Evolutionary conservation across 768 basidiomycete genomes (phyloP).

Genomic region (Crassisporium funariophilum): DNA sequence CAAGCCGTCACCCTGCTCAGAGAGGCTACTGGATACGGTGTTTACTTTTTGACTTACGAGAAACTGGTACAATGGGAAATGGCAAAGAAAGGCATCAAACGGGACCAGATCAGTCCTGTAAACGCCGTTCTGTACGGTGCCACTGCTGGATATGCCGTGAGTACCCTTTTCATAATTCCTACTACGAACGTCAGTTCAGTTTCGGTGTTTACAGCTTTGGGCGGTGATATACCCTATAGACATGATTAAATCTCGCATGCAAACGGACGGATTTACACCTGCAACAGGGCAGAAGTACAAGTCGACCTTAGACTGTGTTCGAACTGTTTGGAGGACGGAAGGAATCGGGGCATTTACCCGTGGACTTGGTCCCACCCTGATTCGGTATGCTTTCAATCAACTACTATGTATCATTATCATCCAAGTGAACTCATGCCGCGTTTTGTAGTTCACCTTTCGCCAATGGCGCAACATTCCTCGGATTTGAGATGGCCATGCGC

Average conservation of each 20-base stretch:
- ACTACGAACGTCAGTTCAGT: constrained; percentile 3
- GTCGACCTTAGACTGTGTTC: constrained; percentile 80
- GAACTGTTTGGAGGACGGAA: constrained; percentile 81
- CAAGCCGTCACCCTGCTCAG: constrained; percentile 86
- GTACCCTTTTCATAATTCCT: constrained; percentile 26
- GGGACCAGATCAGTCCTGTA: constrained; percentile 76
- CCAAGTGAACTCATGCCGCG: constrained; percentile 1
- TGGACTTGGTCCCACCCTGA: constrained; percentile 90
- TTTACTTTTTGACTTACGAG: constrained; percentile 93
- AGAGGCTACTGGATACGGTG: constrained; percentile 80
- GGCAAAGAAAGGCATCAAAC: constrained; percentile 63
- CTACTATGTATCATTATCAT: background rate
- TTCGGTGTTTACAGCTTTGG: constrained; percentile 61
- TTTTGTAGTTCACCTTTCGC: constrained; percentile 83
- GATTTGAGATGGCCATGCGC: constrained; percentile 91
- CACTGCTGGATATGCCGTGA: constrained; percentile 86
- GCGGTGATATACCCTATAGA: constrained; percentile 95
- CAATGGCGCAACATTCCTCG: constrained; percentile 95
- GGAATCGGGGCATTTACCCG: constrained; percentile 87
- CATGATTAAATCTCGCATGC: constrained; percentile 95
- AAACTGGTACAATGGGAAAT: constrained; percentile 89
- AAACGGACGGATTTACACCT: constrained; percentile 86
- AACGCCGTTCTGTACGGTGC: constrained; percentile 89
- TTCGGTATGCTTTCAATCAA: constrained; percentile 55
- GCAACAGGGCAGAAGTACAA: constrained; percentile 80